Base-by-base conservation (phyloP, 169 alveolate genomes). In the Plasmodium gonderi region DNA sequence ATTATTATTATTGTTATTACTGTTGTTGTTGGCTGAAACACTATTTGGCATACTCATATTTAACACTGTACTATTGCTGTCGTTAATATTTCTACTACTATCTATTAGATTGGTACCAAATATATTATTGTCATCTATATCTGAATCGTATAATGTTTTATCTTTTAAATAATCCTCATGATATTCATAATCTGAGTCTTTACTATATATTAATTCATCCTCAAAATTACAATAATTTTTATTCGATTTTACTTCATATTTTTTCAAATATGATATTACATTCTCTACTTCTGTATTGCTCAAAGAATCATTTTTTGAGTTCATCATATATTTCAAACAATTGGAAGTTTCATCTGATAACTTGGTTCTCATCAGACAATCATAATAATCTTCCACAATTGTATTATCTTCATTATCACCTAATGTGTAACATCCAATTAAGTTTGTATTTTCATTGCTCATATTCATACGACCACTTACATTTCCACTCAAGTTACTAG, bases 81-180 rank as follows among this genome's bases (percentile, higher is more conserved):
- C 75, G 40, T 78, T 78, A 11, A 45, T 44, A 49, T 40, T 49
- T 17, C 74, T 23, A 7, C 11, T 77, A 7, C 64, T 78, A 17
- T 64, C 6, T 33, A 78, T 60, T 4, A 60, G 54, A 64, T 45
- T 78, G 26, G 23, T 78, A 42, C 38, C 74, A 26, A 26, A 23
- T 45, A 45, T 14, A 49, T 78, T 54, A 26, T 68, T 40, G 3
- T 83, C 92, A 74, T 83, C 92, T 45, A 83, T 69, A 17, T 83
- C 92, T 20, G 92, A 83, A 60, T 83, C 92, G 42, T 83, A 83
- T 14, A 83, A 69, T 36, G 76, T 68, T 76, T 83, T 83, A 44
- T 83, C 92, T 60, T 83, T 83, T 3, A 83, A 60, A 60, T 83
- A 83, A 2, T 83, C 92, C 40, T 83, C 92, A 23, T 83, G 92